These are phyloP conservation scores for Aspergillus quadricinctus DNA, from an alignment of 2,329 filamentous ascomycete species.

Conservation along the genomic window DNA sequence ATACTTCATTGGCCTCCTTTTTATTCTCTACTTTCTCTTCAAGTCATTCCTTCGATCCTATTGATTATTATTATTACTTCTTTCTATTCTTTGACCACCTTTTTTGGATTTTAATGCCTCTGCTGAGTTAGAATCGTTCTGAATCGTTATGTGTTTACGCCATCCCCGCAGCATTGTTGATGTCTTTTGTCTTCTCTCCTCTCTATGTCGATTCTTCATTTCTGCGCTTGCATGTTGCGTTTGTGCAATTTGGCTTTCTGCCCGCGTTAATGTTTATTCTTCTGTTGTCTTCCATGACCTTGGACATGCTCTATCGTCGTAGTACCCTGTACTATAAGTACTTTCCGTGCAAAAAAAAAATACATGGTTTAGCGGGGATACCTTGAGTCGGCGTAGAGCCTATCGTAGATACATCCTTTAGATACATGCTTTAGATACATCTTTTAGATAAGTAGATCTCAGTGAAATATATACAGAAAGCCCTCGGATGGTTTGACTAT, in stretches of 20 bases:
- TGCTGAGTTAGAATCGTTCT: slow-evolving; percentile 24
- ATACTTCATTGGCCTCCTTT: slow-evolving; percentile 16
- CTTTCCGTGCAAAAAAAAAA: slow-evolving; percentile 29
- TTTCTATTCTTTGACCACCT: slow-evolving; percentile 7
- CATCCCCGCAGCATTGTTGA: slow-evolving; percentile 16
- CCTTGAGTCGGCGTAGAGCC: not conserved
- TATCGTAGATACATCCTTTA: too few relatives aligned
- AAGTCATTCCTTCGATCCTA: slow-evolving; percentile 11
- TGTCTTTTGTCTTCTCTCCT: slow-evolving; percentile 18
- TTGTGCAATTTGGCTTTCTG: slow-evolving; percentile 2
- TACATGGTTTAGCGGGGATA: slow-evolving; percentile 26
- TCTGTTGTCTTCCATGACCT: slow-evolving; percentile 12
- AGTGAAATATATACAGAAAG: not conserved
- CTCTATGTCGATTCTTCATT: slow-evolving; percentile 3
- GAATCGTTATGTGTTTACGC: slow-evolving; percentile 24
- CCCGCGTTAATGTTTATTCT: slow-evolving; percentile 8
- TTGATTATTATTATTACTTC: slow-evolving; percentile 12
- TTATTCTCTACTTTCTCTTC: slow-evolving; percentile 11
- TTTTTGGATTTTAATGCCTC: slow-evolving; percentile 17
- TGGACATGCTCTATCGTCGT: slow-evolving; percentile 27
- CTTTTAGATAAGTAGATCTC: too few relatives aligned
- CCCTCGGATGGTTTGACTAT: too few relatives aligned
- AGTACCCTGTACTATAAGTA: slow-evolving; percentile 38
- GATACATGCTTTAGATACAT: too few relatives aligned
- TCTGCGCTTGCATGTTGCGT: not conserved